Percentiles rank a stretch among this genome's conserved stretches.
phyloP scores from a whole-genome alignment of 345 rosid species.

The Syzygium aromaticum region DNA sequence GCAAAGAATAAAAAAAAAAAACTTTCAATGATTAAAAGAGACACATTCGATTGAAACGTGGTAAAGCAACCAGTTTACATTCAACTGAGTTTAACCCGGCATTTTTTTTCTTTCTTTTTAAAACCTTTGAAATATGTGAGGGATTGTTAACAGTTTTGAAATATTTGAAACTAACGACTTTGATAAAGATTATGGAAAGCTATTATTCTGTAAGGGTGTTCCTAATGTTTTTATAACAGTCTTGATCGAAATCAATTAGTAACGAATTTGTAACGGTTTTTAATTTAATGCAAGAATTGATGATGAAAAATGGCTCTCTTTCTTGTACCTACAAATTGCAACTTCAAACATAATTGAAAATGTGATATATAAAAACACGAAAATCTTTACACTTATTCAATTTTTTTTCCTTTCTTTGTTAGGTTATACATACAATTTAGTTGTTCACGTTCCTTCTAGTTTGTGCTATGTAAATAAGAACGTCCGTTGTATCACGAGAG shows the following conservation, averaged over 20 bases:
- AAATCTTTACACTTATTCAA: not conserved
- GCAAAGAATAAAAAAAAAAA: no score
- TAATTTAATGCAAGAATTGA: no score
- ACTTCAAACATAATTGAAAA: not conserved
- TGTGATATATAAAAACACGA: no score
- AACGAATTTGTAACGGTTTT: no score
- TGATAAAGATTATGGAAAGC: no score
- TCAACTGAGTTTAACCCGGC: not conserved
- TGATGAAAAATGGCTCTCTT: not conserved
- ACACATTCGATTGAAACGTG: not conserved
- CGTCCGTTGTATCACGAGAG: accelerated
- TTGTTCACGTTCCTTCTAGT: not conserved
- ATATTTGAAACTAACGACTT: not conserved
- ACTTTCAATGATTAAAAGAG: no score
- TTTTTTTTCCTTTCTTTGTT: not conserved
- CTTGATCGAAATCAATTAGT: not conserved
- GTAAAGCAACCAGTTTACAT: not conserved
- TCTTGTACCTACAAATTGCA: not conserved
- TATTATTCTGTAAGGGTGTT: not conserved
- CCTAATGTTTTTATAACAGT: not conserved
- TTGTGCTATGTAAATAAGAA: not conserved
- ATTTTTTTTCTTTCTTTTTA: not conserved
- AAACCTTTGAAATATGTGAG: not conserved
- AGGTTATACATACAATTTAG: not conserved
- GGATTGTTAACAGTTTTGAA: not conserved